Percentiles rank a stretch among this genome's conserved stretches.
These are phyloP conservation scores for Viridothelium virens DNA, from an alignment of 495 filamentous ascomycete genomes.

Conservation along the genomic window DNA sequence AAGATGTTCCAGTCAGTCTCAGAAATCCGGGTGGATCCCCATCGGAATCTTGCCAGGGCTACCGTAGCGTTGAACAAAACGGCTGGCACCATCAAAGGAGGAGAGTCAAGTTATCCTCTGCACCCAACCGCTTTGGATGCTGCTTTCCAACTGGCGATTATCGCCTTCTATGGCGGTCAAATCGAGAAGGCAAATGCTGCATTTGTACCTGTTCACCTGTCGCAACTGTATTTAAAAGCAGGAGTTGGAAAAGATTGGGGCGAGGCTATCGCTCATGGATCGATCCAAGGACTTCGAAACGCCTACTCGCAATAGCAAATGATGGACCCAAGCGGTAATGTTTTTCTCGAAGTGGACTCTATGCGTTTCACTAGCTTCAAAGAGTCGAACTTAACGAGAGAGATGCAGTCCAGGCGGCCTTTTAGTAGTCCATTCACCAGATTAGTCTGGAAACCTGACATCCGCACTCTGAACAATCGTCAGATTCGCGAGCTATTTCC, in stretches of 20 bases:
- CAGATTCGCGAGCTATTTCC: conserved; percentile 15
- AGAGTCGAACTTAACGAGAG: background rate
- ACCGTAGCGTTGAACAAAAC: background rate
- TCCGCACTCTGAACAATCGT: conserved; percentile 6
- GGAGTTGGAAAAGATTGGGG: background rate
- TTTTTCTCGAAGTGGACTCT: background rate
- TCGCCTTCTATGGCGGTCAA: background rate
- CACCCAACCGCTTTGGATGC: conserved; percentile 44
- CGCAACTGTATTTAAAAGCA: background rate
- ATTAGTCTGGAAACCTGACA: background rate
- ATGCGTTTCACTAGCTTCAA: background rate
- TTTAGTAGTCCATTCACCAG: conserved; percentile 8
- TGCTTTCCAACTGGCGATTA: conserved; percentile 12
- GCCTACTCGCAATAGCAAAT: background rate
- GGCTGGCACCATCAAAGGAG: background rate
- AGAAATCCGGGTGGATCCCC: background rate
- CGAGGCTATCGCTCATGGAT: background rate
- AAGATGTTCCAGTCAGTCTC: background rate
- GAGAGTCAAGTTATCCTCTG: conserved; percentile 35
- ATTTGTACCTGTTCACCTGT: background rate
- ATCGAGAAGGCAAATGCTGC: background rate
- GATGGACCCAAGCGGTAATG: background rate
- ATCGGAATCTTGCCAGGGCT: background rate
- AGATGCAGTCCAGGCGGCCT: background rate
- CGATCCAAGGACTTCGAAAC: background rate